Conservation (phyloP, 1,139 yeast species). For the Diutina siamensis region DNA sequence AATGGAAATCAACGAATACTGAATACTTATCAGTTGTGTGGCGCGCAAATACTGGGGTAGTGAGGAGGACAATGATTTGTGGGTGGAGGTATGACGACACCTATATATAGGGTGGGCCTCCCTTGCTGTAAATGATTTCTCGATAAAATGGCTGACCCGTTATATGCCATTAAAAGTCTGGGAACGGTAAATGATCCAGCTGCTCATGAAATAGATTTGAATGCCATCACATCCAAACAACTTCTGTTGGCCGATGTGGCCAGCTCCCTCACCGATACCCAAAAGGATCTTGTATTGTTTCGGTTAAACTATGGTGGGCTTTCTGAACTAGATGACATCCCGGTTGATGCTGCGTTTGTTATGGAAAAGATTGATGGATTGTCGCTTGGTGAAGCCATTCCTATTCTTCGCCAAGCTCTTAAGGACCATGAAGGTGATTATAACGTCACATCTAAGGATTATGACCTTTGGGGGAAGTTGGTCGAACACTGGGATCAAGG, state of each 20-base stretch:
- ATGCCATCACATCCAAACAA: background rate
- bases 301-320: slow-evolving; percentile 10
- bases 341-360: background rate
- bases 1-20: no score
- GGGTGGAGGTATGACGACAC: no score
- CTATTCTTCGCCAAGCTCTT: background rate
- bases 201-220: background rate
- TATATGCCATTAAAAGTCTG: background rate
- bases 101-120: no score
- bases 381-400: background rate
- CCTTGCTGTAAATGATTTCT: no score
- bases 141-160: no score
- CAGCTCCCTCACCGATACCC: background rate
- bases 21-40: no score
- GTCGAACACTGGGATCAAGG: background rate
- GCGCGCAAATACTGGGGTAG: no score
- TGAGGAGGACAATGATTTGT: no score
- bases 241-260: background rate
- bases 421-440: slow-evolving; percentile 2
- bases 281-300: background rate
- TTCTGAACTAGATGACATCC: background rate
- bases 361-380: background rate
- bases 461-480: background rate
- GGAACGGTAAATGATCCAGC: slow-evolving; percentile 1
- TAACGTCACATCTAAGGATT: background rate